Percentiles rank a stretch among this genome's conserved stretches.
Evolutionary conservation across 164 flowering plant species (phyloP).

Genomic region (Cinnamomum micranthum): DNA sequence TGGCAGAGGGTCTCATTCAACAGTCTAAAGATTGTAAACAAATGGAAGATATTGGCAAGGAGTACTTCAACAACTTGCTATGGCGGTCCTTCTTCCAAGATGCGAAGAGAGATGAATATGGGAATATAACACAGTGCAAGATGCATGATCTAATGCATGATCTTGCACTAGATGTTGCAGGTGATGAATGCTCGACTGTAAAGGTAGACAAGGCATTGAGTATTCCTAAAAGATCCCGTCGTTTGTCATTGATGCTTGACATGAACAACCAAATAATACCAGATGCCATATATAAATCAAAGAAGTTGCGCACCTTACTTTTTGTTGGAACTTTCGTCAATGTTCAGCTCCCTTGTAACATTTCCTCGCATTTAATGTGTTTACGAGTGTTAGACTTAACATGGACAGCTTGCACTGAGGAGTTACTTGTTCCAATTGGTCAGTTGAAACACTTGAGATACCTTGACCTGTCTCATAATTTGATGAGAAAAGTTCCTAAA

Average conservation of each 20-base stretch:
- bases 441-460: constrained; percentile 6
- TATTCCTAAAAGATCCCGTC: neutral
- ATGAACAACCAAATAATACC: too few relatives aligned
- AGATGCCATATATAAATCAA: too few relatives aligned
- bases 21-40: neutral
- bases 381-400: neutral
- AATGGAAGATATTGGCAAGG: constrained; percentile 10
- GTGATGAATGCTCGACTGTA: constrained; percentile 1
- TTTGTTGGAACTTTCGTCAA: neutral
- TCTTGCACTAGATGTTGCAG: constrained; percentile 2
- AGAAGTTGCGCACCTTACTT: neutral
- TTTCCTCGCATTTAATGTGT: neutral
- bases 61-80: constrained; percentile 4
- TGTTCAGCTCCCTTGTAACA: neutral
- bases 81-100: constrained; percentile 11
- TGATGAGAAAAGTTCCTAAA: constrained; percentile 6
- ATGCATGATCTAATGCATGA: constrained; percentile 10
- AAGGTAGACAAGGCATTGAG: neutral
- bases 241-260: neutral
- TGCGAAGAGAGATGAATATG: neutral
- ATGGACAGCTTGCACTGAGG: neutral
- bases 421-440: neutral
- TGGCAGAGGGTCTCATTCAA: constrained; percentile 15
- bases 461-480: neutral
- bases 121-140: constrained; percentile 4